These are phyloP conservation scores for Herpomyces periplanetae DNA, from an alignment of 2,329 filamentous ascomycete genomes.

Conservation along the genomic window DNA sequence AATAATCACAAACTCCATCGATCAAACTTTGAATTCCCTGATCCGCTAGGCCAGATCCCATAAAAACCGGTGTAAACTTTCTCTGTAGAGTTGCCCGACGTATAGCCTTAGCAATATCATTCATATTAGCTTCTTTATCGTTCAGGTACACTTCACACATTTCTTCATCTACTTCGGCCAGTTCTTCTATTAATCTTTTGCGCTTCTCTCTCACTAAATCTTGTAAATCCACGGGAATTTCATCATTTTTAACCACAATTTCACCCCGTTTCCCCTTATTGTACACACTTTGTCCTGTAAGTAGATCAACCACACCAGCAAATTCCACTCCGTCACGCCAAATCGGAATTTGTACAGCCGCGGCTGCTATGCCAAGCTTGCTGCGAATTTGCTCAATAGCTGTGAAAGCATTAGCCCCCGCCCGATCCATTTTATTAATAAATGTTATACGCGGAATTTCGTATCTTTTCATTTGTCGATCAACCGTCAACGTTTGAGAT, in stretches of 20 bases:
- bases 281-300: constrained; percentile 71
- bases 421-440: constrained; percentile 97
- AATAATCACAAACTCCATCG: constrained; percentile 75
- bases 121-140: constrained; percentile 32
- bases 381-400: constrained; percentile 87
- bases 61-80: constrained; percentile 77
- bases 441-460: constrained; percentile 83
- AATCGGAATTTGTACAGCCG: constrained; percentile 76
- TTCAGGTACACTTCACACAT: constrained; percentile 84
- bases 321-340: constrained; percentile 79
- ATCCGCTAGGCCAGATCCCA: constrained; percentile 79
- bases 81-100: constrained; percentile 51
- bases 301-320: constrained; percentile 59
- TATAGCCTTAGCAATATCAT: constrained; percentile 69
- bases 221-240: constrained; percentile 40
- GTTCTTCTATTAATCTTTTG: constrained; percentile 52
- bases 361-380: constrained; percentile 69
- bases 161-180: constrained; percentile 89
- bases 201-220: constrained; percentile 45
- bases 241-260: constrained; percentile 29
- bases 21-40: constrained; percentile 88
- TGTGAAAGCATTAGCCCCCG: constrained; percentile 93
- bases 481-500: constrained; percentile 87
- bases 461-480: constrained; percentile 94
- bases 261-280: constrained; percentile 54